These are phyloP conservation scores for Funneliformis caledonium DNA, from an alignment of 371 early-diverging fungal species.

Conservation along the genomic window DNA sequence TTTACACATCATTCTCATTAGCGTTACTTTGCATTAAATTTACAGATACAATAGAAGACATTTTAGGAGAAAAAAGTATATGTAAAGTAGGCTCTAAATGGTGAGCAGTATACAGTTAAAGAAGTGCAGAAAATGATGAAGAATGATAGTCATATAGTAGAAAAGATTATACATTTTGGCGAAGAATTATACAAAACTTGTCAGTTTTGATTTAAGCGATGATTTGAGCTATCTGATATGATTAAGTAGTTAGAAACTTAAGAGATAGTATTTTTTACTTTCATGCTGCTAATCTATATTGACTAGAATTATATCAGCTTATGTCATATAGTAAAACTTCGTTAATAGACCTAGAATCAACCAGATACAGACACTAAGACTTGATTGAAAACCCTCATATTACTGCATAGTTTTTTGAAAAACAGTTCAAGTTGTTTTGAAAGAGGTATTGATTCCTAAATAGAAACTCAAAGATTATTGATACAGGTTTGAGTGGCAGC, in stretches of 20 bases:
- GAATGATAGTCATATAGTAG: not conserved
- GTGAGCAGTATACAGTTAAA: not conserved
- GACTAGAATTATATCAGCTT: conserved; percentile 1
- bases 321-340: not conserved
- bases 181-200: not conserved
- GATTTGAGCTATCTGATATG: not conserved
- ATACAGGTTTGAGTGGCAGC: not conserved
- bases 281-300: not conserved
- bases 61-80: conserved; percentile 1
- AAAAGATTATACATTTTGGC: conserved; percentile 4
- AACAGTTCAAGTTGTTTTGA: not conserved
- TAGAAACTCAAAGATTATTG: not conserved
- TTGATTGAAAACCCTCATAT: not conserved
- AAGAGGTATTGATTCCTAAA: not conserved
- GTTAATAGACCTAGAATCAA: not conserved
- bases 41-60: not conserved
- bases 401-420: not conserved
- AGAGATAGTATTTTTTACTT: not conserved
- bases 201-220: not conserved
- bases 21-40: conserved; percentile 11
- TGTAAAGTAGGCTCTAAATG: conserved; percentile 2
- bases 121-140: not conserved
- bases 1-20: not conserved
- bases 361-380: not conserved
- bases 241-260: not conserved